These are phyloP conservation scores for Sporothrix sp. DNA, from an alignment of 2,329 filamentous ascomycete genomes.

Conservation along the genomic window DNA sequence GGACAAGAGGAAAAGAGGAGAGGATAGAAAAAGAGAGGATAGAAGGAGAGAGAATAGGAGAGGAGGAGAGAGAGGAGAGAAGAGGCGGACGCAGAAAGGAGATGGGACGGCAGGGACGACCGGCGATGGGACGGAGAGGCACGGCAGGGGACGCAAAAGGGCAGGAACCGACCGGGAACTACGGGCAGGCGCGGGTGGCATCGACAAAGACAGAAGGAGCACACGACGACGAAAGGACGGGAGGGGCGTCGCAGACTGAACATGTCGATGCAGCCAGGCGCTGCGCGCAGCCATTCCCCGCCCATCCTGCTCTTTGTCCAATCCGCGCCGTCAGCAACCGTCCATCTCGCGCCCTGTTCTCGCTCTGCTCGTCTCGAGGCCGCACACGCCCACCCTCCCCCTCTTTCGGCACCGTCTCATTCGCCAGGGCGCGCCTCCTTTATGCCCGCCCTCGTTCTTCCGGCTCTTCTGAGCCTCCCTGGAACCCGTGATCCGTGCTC, in stretches of 20 bases:
- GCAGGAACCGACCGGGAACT: conserved; percentile 1
- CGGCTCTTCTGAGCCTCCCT: too few species aligned
- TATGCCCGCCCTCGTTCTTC: neutral
- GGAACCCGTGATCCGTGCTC: too few species aligned
- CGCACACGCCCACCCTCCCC: neutral
- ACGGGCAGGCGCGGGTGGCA: conserved; percentile 2
- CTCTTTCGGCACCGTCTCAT: conserved; percentile 4
- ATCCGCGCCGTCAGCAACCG: neutral
- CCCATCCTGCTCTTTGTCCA: neutral
- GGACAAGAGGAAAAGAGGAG: neutral
- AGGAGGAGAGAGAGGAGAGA: neutral
- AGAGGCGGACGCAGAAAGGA: neutral
- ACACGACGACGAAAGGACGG: neutral
- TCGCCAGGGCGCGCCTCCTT: conserved; percentile 8
- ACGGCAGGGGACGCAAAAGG: neutral
- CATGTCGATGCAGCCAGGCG: too few species aligned
- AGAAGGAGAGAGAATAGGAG: neutral
- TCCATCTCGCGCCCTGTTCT: neutral
- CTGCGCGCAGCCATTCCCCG: too few species aligned
- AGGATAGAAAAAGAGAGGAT: neutral
- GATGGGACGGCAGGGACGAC: neutral
- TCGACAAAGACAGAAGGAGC: neutral
- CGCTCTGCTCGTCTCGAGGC: neutral
- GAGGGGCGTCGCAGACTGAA: neutral
- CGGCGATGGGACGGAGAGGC: neutral